These are phyloP conservation scores for Quercus tomentella DNA, from an alignment of 331 rosid genomes.

Conservation along the genomic window DNA sequence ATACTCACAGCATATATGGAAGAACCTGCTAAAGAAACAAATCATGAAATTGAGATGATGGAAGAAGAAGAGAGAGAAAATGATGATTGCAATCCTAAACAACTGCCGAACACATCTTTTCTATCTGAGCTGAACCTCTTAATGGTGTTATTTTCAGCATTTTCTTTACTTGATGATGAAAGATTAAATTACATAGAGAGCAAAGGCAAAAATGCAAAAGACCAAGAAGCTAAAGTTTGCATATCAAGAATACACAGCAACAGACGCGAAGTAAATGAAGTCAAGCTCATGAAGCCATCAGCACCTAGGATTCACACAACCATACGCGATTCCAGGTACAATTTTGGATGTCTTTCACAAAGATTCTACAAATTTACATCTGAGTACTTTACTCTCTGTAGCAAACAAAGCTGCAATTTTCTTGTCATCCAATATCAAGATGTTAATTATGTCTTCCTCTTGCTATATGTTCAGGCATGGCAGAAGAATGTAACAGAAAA, in stretches of 20 bases:
- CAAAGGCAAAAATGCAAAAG: neutral
- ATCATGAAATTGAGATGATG: neutral
- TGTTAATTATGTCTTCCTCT: neutral
- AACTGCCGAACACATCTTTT: conserved; percentile 13
- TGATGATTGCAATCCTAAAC: neutral
- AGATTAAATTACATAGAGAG: neutral
- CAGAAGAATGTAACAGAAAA: conserved; percentile 35
- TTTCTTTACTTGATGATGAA: conserved; percentile 28
- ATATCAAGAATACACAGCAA: conserved; percentile 5
- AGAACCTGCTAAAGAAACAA: conserved; percentile 11
- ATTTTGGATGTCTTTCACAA: neutral
- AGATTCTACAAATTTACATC: neutral
- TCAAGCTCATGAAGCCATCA: conserved; percentile 19
- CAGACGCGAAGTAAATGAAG: conserved; percentile 21
- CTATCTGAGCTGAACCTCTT: conserved; percentile 44
- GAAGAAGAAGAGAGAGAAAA: conserved; percentile 16
- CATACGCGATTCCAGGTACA: conserved; percentile 45
- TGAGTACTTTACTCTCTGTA: neutral
- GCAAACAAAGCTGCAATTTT: neutral
- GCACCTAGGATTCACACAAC: conserved; percentile 36
- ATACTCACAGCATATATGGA: conserved; percentile 10
- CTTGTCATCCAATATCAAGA: neutral
- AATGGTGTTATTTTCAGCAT: conserved; percentile 35
- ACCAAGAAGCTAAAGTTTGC: conserved; percentile 10
- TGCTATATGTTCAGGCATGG: conserved; percentile 44